Evolutionary conservation across 345 rosid genomes (phyloP), one percentile per base, ranked within the genome.

Genomic region (Lagerstroemia speciosa): DNA sequence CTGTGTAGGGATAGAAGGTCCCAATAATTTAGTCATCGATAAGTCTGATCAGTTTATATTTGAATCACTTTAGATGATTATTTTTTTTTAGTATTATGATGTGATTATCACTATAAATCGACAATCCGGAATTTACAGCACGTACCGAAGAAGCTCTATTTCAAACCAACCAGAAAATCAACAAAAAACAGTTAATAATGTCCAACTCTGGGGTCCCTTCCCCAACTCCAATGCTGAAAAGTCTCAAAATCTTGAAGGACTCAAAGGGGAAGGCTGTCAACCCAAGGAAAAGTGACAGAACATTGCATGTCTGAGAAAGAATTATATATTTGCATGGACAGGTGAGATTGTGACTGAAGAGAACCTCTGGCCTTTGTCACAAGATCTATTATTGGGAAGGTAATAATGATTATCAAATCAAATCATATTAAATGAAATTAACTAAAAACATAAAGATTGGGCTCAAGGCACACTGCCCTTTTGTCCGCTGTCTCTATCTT

Each of bases 401-500:
- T 57, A 57, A 30, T 53, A n/a, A 24, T 58, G 63, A 30, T 12
- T 58, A 58, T 27, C 12, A 14, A 1, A 26, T 53, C 27, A n/a
- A 53, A 26, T 53, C 14, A 2, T 8, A 11, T 5, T n/a, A 57
- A 55, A 20, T 57, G 24, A 8, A 30, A 27, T 58, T 58, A 58
- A 57, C 10, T 27, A 26, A 57, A 24, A 57, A 24, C 17, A 61
- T 67, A 83, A 83, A 82, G 80, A 81, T 82, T 84, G 45, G 60
- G 66, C 80, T 64, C 72, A 80, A 86, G 83, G 87, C 73, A 43
- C 57, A 63, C 26, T 41, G 8, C 62, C 73, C 62, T 52, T 64
- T 52, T 64, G 5, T 62, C 46, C 45, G 10, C 33, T 19, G 27
- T 37, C 31, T 37, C 52, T 58, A 26, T 17, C 61, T 48, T 61